A percentile compares a stretch with the other conserved stretches of the same genome.
phyloP scores from a whole-genome alignment of 1,284 basidiomycete species.

The Leccinum fuscescens region DNA sequence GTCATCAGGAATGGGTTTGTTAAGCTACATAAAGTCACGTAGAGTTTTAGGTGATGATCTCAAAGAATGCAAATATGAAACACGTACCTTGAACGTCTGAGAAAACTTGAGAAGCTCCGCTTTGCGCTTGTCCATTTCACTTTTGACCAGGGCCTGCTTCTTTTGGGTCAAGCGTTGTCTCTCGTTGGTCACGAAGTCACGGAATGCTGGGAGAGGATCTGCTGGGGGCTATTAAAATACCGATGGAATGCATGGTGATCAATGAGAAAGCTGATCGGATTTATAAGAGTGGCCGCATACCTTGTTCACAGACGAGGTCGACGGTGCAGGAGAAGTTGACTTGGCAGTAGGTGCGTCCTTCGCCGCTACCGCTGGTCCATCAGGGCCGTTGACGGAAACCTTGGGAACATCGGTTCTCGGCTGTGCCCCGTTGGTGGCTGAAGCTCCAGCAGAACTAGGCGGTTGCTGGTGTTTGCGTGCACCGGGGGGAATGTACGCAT shows the following conservation, averaged over 20 bases:
- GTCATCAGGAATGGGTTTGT: slow-evolving; percentile 92
- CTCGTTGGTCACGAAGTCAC: slow-evolving; percentile 88
- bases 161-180: slow-evolving; percentile 87
- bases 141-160: slow-evolving; percentile 86
- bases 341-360: slow-evolving; percentile 48
- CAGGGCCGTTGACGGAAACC: slow-evolving; percentile 69
- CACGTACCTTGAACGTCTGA: slow-evolving; percentile 83
- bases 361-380: slow-evolving; percentile 47
- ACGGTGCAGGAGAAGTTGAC: slow-evolving; percentile 56
- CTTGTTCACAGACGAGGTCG: slow-evolving; percentile 41
- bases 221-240: slow-evolving; percentile 51
- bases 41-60: not conserved
- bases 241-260: slow-evolving; percentile 1
- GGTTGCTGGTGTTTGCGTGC: slow-evolving; percentile 52
- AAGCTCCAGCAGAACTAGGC: slow-evolving; percentile 14
- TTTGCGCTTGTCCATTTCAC: slow-evolving; percentile 90
- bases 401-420: slow-evolving; percentile 59
- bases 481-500: slow-evolving; percentile 92
- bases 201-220: slow-evolving; percentile 76
- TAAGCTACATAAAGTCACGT: slow-evolving; percentile 54
- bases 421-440: slow-evolving; percentile 34
- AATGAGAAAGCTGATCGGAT: slow-evolving; percentile 8
- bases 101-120: slow-evolving; percentile 92
- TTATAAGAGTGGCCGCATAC: slow-evolving; percentile 19
- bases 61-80: not conserved